A percentile compares a stretch with the other conserved stretches of the same genome.
These are phyloP conservation scores for Thermomyces lanuginosus DNA, from an alignment of 2,329 filamentous ascomycete genomes.

Conservation along the genomic window DNA sequence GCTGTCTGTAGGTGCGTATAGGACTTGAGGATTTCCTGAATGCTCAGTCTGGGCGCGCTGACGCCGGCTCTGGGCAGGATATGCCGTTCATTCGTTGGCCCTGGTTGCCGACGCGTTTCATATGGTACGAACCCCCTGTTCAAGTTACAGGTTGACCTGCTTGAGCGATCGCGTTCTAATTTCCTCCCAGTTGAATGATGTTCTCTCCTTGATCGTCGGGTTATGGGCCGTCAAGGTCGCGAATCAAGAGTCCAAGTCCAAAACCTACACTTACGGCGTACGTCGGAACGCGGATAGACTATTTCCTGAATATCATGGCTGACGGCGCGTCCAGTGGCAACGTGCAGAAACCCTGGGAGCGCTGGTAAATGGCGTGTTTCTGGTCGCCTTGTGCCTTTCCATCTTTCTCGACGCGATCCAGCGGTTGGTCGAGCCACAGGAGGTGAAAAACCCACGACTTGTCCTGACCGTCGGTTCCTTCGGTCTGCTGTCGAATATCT, in stretches of 20 bases:
- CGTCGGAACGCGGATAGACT: constrained; percentile 18
- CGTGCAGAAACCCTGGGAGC: constrained; percentile 92
- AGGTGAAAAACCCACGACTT: constrained; percentile 68
- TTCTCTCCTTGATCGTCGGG: constrained; percentile 81
- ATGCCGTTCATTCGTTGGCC: constrained; percentile 77
- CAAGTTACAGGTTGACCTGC: neutral
- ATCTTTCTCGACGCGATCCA: constrained; percentile 93
- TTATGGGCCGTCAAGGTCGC: constrained; percentile 90
- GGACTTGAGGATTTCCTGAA: neutral
- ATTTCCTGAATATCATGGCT: neutral
- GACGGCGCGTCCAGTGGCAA: constrained; percentile 54
- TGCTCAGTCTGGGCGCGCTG: neutral
- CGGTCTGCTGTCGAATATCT: constrained; percentile 72
- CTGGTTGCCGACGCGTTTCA: constrained; percentile 95
- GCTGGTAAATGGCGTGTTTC: constrained; percentile 91
- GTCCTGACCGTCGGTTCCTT: constrained; percentile 79
- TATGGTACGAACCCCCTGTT: constrained; percentile 47
- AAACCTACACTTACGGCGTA: constrained; percentile 89
- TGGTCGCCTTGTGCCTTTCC: constrained; percentile 87
- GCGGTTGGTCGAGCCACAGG: constrained; percentile 78
- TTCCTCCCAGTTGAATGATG: constrained; percentile 65
- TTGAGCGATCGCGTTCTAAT: constrained; percentile 1
- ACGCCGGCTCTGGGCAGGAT: constrained; percentile 33
- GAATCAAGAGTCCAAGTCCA: constrained; percentile 60
- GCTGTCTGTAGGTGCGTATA: constrained; percentile 51